These are phyloP conservation scores for Aspergillus persii DNA, from an alignment of 2,329 filamentous ascomycete genomes.

Conservation along the genomic window DNA sequence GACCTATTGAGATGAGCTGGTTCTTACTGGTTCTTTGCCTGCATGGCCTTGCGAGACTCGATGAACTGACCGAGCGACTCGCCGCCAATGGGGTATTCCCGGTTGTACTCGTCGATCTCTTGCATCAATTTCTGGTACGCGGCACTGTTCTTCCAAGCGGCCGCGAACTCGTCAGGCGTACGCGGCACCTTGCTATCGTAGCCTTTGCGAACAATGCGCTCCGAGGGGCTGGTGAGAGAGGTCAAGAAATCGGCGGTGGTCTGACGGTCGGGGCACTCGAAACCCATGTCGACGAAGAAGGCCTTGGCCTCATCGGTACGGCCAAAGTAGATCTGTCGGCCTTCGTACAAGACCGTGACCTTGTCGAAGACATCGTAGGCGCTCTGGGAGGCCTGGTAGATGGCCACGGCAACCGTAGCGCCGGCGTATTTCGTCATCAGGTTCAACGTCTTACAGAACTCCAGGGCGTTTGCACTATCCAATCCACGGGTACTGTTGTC, in stretches of 20 bases:
- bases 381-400: constrained; percentile 53
- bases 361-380: constrained; percentile 66
- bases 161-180: constrained; percentile 67
- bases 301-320: constrained; percentile 57
- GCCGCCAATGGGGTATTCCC: constrained; percentile 43
- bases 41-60: constrained; percentile 42
- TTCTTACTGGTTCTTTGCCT: constrained; percentile 39
- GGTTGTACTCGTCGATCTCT: constrained; percentile 47
- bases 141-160: constrained; percentile 54
- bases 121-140: constrained; percentile 43
- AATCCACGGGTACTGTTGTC: constrained; percentile 53
- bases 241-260: constrained; percentile 72
- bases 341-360: constrained; percentile 69
- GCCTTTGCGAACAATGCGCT: constrained; percentile 57
- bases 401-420: constrained; percentile 54
- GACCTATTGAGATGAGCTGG: too few species aligned
- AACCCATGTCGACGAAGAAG: constrained; percentile 70
- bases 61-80: constrained; percentile 41
- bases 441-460: constrained; percentile 55
- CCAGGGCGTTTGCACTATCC: constrained; percentile 56
- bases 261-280: constrained; percentile 65
- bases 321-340: constrained; percentile 75
- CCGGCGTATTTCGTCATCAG: constrained; percentile 51
- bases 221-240: constrained; percentile 63
- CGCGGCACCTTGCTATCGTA: constrained; percentile 64